These are phyloP conservation scores for Rubia peregrina DNA, from an alignment of 305 asterid species.

Conservation along the genomic window DNA sequence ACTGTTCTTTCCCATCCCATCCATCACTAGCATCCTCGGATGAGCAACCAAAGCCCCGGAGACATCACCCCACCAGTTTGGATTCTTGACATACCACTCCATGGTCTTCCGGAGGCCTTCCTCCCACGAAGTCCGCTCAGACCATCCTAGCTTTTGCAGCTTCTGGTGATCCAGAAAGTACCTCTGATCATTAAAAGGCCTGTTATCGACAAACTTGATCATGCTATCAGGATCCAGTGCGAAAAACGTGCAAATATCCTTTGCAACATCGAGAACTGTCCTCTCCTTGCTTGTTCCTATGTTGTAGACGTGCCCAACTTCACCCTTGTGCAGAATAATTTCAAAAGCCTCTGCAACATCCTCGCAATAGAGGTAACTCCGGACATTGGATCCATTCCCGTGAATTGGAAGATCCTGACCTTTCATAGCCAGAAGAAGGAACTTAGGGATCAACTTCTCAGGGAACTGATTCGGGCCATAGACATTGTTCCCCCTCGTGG, in stretches of 20 bases:
- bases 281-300: constrained; percentile 22
- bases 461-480: constrained; percentile 25
- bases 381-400: constrained; percentile 21
- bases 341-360: constrained; percentile 27
- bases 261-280: constrained; percentile 22
- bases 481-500: constrained; percentile 24
- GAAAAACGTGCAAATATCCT: constrained; percentile 18
- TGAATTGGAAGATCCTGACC: constrained; percentile 20
- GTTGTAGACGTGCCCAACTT: constrained; percentile 21
- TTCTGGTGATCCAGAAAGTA: constrained; percentile 22
- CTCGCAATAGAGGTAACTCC: constrained; percentile 23
- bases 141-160: constrained; percentile 19
- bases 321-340: constrained; percentile 21
- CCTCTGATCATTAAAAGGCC: constrained; percentile 25
- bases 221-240: constrained; percentile 1
- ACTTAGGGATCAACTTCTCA: constrained; percentile 23
- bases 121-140: constrained; percentile 21
- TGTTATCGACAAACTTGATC: constrained; percentile 21
- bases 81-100: constrained; percentile 24
- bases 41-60: constrained; percentile 24
- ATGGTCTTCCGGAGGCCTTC: constrained; percentile 21
- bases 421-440: constrained; percentile 21
- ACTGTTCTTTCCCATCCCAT: constrained; percentile 7
- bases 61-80: constrained; percentile 26
- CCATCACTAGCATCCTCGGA: constrained; percentile 23